phyloP scores from a whole-genome alignment of 2,329 filamentous ascomycete genomes.

The Aspergillus vadensis region DNA sequence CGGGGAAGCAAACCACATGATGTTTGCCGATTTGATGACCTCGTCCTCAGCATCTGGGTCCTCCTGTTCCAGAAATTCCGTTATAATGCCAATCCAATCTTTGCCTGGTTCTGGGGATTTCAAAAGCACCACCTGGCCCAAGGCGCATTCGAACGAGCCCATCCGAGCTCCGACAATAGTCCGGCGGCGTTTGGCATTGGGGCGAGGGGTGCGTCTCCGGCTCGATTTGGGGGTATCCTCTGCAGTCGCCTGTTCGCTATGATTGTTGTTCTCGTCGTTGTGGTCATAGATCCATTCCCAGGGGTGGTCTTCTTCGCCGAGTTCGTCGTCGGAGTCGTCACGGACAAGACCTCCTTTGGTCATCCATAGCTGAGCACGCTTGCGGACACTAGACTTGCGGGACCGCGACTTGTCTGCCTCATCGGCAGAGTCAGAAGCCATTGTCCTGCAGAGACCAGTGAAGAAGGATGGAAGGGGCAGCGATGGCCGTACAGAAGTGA shows the following conservation, averaged over 20 bases:
- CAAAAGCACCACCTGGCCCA: slow-evolving; percentile 83
- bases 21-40: slow-evolving; percentile 70
- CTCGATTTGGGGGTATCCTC: slow-evolving; percentile 28
- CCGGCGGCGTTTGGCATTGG: slow-evolving; percentile 30
- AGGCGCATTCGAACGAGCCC: slow-evolving; percentile 74
- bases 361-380: slow-evolving; percentile 52
- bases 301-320: slow-evolving; percentile 69
- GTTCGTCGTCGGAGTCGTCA: slow-evolving; percentile 87
- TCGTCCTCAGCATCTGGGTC: slow-evolving; percentile 57
- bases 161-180: slow-evolving; percentile 79
- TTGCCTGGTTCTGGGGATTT: slow-evolving; percentile 85
- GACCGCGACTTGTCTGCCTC: slow-evolving; percentile 19
- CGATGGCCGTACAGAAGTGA: slow-evolving; percentile 1
- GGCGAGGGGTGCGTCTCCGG: slow-evolving; percentile 34
- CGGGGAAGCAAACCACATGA: slow-evolving; percentile 90
- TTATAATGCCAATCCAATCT: slow-evolving; percentile 89
- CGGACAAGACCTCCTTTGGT: slow-evolving; percentile 64
- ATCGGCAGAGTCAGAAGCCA: slow-evolving; percentile 22
- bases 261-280: slow-evolving; percentile 27
- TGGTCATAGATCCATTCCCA: slow-evolving; percentile 78
- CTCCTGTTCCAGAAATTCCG: slow-evolving; percentile 74
- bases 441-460: slow-evolving; percentile 12
- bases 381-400: slow-evolving; percentile 29
- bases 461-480: background rate
- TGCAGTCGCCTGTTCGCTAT: slow-evolving; percentile 18